These are phyloP conservation scores for Allium cepa DNA, from an alignment of 106 monocot genomes.

Conservation along the genomic window DNA sequence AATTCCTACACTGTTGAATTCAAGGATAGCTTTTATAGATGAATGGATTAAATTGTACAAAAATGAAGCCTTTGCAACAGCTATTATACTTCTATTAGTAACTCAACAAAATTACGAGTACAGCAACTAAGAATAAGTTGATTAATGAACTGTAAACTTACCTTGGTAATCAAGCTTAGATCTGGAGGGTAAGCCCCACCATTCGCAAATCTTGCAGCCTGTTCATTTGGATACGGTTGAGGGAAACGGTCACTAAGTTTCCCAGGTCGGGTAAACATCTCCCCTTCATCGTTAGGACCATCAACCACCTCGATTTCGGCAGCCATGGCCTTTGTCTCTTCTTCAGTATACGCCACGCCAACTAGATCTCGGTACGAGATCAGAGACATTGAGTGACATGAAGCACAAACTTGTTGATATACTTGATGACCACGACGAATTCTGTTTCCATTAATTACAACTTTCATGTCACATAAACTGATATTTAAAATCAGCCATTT, in stretches of 20 bases:
- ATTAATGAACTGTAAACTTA: conserved; percentile 1
- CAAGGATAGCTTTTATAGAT: too few relatives aligned
- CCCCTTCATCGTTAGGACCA: conserved; percentile 81
- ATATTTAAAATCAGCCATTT: neutral
- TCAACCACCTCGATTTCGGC: conserved; percentile 84
- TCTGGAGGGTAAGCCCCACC: conserved; percentile 80
- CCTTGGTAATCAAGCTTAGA: conserved; percentile 75
- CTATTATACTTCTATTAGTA: too few relatives aligned
- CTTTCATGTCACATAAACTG: too few relatives aligned
- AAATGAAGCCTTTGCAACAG: too few relatives aligned
- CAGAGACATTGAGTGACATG: conserved; percentile 67
- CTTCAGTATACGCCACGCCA: conserved; percentile 90
- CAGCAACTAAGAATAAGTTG: too few relatives aligned
- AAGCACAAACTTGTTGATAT: conserved; percentile 71
- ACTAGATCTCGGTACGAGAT: conserved; percentile 86
- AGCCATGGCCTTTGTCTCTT: conserved; percentile 87
- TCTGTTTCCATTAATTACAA: conserved; percentile 18
- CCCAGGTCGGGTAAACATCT: conserved; percentile 76
- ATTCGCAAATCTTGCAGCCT: conserved; percentile 79
- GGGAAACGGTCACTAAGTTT: conserved; percentile 77
- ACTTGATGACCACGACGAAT: conserved; percentile 89
- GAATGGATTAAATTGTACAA: too few relatives aligned
- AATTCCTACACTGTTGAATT: neutral
- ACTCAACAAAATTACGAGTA: too few relatives aligned
- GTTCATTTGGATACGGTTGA: conserved; percentile 70